Base-by-base conservation (phyloP, 305 asterid genomes). In the Fraxinus angustifolia region DNA sequence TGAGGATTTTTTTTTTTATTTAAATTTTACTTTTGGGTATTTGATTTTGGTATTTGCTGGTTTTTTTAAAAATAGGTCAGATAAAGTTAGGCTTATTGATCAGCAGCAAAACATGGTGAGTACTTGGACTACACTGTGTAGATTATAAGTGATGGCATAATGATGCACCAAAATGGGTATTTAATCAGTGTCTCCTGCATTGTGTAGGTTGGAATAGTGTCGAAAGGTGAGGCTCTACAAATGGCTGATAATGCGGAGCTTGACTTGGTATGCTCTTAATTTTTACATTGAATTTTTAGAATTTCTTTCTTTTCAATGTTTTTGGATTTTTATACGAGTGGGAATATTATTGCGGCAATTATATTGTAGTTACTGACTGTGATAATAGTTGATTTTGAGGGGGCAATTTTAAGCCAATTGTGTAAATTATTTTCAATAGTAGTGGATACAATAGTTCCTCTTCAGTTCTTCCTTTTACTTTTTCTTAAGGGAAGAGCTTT, bases 211-310 rank as follows among this genome's bases (percentile, higher is more conserved):
- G 99, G 98, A 45, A 34, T 96, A 76, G 91, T 96, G 30, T 81
- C 98, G 5, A 92, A 91, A 85, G 82, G 82, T 83, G 92, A 90
- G 89, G 99, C 99, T 53, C 19, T 91, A 80, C 93, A 89, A 91
- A 91, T 91, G 97, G 99, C 98, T 81, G 97, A 96, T 73, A 94
- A 84, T 74, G 95, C 97, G 79, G 93, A 87, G 84, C 96, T 96
- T 79, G 97, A 94, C 89, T 91, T 96, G 99, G 99, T 96, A 91
- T 88, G 91, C 78, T 83, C 58, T 72, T 48, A 67, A 71, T 65
- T 58, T 42, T 48, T 8, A 11, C 8, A 75, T 58, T 16, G 33
- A 23, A 4, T 23, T 65, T 40, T 34, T 36, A 19, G 12, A 28
- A 6, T 76, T 79, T n/a, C 42, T 40, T 45, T 36, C 36, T 48